These are phyloP conservation scores for Plectranthus barbatus DNA, from an alignment of 257 asterid genomes.

Conservation along the genomic window DNA sequence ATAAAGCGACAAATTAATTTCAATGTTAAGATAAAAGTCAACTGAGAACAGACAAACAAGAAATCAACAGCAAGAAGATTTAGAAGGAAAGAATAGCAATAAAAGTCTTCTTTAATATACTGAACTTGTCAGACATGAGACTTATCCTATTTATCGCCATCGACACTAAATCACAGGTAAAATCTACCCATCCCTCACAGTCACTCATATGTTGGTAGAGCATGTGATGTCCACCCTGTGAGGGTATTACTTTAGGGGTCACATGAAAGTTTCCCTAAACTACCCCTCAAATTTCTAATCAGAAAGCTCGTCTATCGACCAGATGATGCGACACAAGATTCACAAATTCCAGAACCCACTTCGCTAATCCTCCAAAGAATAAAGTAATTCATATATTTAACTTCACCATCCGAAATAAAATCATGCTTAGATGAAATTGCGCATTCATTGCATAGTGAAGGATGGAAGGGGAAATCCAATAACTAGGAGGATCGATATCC, in stretches of 20 bases:
- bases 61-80: background rate
- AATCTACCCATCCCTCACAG: too few species aligned
- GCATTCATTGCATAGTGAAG: background rate
- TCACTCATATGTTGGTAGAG: too few species aligned
- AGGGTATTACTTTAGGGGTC: too few species aligned
- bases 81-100: background rate
- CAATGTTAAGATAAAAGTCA: background rate
- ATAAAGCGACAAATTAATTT: background rate
- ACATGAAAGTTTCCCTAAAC: too few species aligned
- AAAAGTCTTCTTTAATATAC: conserved; percentile 3
- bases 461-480: background rate
- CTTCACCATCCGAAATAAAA: background rate
- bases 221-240: too few species aligned
- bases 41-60: background rate
- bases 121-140: background rate
- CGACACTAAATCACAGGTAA: too few species aligned
- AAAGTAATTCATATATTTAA: background rate
- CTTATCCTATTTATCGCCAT: background rate
- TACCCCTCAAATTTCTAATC: background rate
- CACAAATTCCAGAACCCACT: background rate
- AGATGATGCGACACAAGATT: conserved; percentile 8
- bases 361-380: conserved; percentile 1
- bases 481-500: background rate
- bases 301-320: background rate
- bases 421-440: background rate